A percentile compares a stretch with the other conserved stretches of the same genome.
These are phyloP conservation scores for Diaporthe longicolla DNA, from an alignment of 2,329 filamentous ascomycete species.

Conservation along the genomic window DNA sequence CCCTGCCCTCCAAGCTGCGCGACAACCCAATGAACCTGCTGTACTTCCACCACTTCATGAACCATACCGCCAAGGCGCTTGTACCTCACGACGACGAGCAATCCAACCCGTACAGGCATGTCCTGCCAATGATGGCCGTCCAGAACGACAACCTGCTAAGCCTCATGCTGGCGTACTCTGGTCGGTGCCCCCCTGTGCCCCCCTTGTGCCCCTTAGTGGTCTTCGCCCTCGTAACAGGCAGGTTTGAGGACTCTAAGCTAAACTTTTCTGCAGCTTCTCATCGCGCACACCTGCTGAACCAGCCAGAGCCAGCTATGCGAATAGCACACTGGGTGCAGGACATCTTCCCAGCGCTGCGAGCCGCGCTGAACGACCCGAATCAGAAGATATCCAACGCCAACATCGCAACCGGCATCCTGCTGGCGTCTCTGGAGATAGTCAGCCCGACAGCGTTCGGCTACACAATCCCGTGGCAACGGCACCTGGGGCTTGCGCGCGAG, in stretches of 20 bases:
- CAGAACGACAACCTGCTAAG: constrained; percentile 80
- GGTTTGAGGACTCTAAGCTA: constrained; percentile 21
- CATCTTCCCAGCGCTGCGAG: constrained; percentile 80
- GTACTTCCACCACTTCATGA: constrained; percentile 77
- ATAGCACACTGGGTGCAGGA: constrained; percentile 86
- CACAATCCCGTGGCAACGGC: constrained; percentile 84
- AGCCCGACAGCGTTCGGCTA: constrained; percentile 86
- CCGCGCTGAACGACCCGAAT: constrained; percentile 73
- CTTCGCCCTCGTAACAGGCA: background rate
- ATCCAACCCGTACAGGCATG: constrained; percentile 67
- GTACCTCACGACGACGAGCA: constrained; percentile 66
- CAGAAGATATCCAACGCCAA: constrained; percentile 79
- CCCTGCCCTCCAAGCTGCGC: constrained; percentile 66
- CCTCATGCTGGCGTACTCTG: constrained; percentile 82
- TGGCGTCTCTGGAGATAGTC: constrained; percentile 86
- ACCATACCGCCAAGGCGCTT: constrained; percentile 79
- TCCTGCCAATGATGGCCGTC: constrained; percentile 73
- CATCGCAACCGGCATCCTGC: constrained; percentile 86
- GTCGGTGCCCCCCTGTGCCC: constrained; percentile 46
- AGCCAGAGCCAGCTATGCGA: constrained; percentile 80
- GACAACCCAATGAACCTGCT: constrained; percentile 87
- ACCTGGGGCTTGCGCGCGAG: constrained; percentile 81
- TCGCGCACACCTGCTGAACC: constrained; percentile 79
- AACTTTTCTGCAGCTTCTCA: constrained; percentile 72
- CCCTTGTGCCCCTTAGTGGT: too few species aligned